Evolutionary conservation across 441 rosid genomes (phyloP), one percentile per base, ranked within the genome.

Genomic region (Croton setiger): DNA sequence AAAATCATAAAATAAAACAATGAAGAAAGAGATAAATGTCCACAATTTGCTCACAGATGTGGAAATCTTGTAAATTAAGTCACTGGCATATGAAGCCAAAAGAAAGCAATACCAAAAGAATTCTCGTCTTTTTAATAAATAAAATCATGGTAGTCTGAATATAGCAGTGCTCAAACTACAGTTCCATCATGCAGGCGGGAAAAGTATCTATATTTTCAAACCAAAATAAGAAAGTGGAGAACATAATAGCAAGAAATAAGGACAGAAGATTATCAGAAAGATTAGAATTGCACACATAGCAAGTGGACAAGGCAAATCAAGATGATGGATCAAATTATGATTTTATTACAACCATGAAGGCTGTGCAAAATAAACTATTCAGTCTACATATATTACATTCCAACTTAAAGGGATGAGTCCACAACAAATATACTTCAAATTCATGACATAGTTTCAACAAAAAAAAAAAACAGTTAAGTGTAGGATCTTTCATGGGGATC

Each of bases 361-460:
- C 17, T 48, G 17, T 48, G 43, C 17, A 18, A 48, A 15, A 48
- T 48, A 48, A 17, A 48, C 8, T 48, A 48, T 48, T 12, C 20
- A 48, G 47, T 52, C 51, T n/a, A 31, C 61, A 73, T 45, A 27
- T 33, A 35, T 35, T 44, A 27, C 33, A 21, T 31, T 60, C 12
- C 27, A 56, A 47, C 66, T 18, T 51, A 53, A 31, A 33, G 53
- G 20, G 27, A 60, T 49, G 36, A 72, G 54, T 66, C 45, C 37
- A 64, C 13, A 41, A 48, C 45, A 64, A 49, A 47, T 13, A 57
- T 55, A 7, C 36, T 43, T 45, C 52, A 53, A 7, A 39, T 39
- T 39, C 43, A 6, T 39, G 9, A 17, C 14, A 58, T 13, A 47
- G 44, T 36, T 36, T 49, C 31, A 48, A 17, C 27, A 31, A 7